phyloP scores from a whole-genome alignment of 352 stramenopile genomes.

The Phytopythium boreale region DNA sequence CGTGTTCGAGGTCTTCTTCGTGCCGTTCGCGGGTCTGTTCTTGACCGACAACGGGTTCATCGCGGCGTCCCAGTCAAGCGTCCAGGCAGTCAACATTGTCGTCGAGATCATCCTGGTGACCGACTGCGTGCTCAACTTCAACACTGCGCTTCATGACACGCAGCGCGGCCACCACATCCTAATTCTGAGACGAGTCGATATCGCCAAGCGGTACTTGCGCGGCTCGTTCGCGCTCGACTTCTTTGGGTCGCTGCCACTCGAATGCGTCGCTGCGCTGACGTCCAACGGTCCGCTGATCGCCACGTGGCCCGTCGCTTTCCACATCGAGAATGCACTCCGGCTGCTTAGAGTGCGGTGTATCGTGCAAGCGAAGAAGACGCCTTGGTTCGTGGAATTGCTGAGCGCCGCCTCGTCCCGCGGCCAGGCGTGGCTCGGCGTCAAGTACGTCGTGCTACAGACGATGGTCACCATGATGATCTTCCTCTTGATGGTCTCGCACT shows the following conservation, averaged over 20 bases:
- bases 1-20: neutral
- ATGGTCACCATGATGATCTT: neutral
- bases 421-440: neutral
- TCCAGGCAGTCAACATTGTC: neutral
- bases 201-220: neutral
- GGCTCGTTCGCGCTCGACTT: neutral
- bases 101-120: neutral
- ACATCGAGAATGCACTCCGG: neutral
- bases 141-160: constrained; percentile 1
- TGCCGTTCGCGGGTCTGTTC: neutral
- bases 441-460: neutral
- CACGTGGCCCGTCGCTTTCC: neutral
- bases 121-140: neutral
- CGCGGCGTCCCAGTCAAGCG: neutral
- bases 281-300: neutral
- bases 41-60: neutral
- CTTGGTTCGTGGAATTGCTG: neutral
- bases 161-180: neutral
- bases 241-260: neutral
- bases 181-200: neutral
- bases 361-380: neutral
- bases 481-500: neutral
- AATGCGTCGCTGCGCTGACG: neutral
- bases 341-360: neutral
- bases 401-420: neutral